Conservation (phyloP, 2,329 filamentous ascomycete genomes). For the Aulographum hederae region DNA sequence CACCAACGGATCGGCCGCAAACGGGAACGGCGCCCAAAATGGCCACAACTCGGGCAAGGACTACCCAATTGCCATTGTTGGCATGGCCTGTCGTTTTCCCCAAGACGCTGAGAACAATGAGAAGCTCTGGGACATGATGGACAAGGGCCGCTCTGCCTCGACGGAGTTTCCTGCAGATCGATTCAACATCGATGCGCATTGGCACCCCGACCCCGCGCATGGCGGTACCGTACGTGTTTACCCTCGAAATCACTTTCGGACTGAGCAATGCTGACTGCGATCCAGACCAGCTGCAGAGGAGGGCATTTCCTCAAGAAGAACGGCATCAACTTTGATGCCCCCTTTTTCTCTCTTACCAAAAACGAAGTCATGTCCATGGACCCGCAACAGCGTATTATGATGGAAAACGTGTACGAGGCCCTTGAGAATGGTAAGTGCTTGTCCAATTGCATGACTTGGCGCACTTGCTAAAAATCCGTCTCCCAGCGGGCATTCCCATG, state of each 20-base stretch:
- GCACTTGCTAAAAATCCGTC: no score
- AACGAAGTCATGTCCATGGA: slow-evolving; percentile 3
- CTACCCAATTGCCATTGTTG: slow-evolving; percentile 9
- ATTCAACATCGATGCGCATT: slow-evolving; percentile 3
- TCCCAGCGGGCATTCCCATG: neutral
- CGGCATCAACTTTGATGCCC: slow-evolving; percentile 2
- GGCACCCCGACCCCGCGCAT: neutral
- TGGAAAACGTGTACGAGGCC: slow-evolving; percentile 3
- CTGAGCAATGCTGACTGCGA: neutral
- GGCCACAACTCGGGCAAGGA: no score
- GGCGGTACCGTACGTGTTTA: neutral
- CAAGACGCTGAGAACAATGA: slow-evolving; percentile 8
- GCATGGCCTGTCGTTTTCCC: slow-evolving; percentile 11
- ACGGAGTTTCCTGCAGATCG: slow-evolving; percentile 1
- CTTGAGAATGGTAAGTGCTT: slow-evolving; percentile 2
- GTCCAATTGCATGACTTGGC: neutral
- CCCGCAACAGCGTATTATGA: slow-evolving; percentile 3
- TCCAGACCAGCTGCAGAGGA: slow-evolving; percentile 1
- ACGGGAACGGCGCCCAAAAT: no score
- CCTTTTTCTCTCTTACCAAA: slow-evolving; percentile 1
- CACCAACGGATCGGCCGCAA: no score
- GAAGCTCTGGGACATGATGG: slow-evolving; percentile 15
- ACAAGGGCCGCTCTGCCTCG: slow-evolving; percentile 7
- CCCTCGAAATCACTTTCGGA: neutral
- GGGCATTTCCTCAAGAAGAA: slow-evolving; percentile 2